Percentiles rank a stretch among this genome's conserved stretches.
phyloP scores from a whole-genome alignment of 108 stramenopile genomes.

The Nitzschia inconspicua region DNA sequence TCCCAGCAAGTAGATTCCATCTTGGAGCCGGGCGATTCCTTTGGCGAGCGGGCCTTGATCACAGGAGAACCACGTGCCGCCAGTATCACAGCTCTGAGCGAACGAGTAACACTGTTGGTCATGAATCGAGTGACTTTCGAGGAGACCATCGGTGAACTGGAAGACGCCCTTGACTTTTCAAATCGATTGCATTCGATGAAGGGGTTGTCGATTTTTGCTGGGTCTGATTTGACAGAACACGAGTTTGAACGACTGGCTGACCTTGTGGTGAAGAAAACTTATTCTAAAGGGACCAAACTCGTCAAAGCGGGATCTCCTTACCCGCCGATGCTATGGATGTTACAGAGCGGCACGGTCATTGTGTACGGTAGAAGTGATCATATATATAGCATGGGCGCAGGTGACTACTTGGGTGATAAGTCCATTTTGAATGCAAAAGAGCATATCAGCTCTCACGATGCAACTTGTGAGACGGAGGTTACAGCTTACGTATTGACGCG shows the following conservation, averaged over 20 bases:
- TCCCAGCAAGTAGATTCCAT: conserved; percentile 3
- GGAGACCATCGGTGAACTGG: conserved; percentile 38
- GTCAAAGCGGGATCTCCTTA: conserved; percentile 48
- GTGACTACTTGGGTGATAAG: conserved; percentile 67
- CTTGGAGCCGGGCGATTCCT: conserved; percentile 58
- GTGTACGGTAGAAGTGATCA: conserved; percentile 42
- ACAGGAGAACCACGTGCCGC: conserved; percentile 84
- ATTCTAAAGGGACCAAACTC: conserved; percentile 43
- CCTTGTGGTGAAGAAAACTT: conserved; percentile 46
- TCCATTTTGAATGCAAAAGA: conserved; percentile 12
- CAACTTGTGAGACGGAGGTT: conserved; percentile 41
- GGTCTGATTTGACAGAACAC: conserved; percentile 45
- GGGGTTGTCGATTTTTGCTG: conserved; percentile 60
- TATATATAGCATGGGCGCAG: conserved; percentile 42
- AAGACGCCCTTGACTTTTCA: conserved; percentile 11
- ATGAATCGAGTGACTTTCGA: conserved; percentile 39
- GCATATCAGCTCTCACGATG: conserved; percentile 31
- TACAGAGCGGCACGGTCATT: conserved; percentile 50
- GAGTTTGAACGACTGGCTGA: conserved; percentile 64
- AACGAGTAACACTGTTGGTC: conserved; percentile 30
- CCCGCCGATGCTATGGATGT: conserved; percentile 52
- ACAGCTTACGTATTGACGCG: conserved; percentile 55
- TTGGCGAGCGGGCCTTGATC: conserved; percentile 90
- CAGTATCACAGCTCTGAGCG: conserved; percentile 49
- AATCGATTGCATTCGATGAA: conserved; percentile 30